Evolutionary conservation across 208 protist genomes (phyloP).

Genomic region (Trypanosoma melophagium): DNA sequence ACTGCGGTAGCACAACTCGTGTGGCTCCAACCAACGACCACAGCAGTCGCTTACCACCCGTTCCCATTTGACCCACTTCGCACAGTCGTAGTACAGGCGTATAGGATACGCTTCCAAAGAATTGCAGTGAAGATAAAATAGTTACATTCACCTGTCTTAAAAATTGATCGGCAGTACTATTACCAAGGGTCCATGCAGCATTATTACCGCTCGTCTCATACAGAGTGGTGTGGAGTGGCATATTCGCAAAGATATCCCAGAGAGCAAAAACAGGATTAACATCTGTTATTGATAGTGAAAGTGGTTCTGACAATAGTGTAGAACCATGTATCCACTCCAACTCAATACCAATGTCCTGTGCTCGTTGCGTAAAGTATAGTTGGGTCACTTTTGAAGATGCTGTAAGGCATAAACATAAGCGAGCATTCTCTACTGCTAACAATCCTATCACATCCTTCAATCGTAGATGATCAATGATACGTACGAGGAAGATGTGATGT

Average conservation of each 20-base stretch:
- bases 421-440: conserved; percentile 53
- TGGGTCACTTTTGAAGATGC: conserved; percentile 69
- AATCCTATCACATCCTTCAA: conserved; percentile 57
- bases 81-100: conserved; percentile 32
- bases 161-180: not conserved
- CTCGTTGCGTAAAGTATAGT: conserved; percentile 35
- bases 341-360: conserved; percentile 28
- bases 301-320: conserved; percentile 44
- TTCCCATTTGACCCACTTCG: conserved; percentile 18
- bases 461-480: conserved; percentile 39
- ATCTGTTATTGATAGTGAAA: conserved; percentile 18
- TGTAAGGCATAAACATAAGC: conserved; percentile 56
- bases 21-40: conserved; percentile 19
- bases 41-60: conserved; percentile 1
- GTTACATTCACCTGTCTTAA: conserved; percentile 25
- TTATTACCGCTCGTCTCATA: not conserved
- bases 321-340: conserved; percentile 66
- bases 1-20: conserved; percentile 41
- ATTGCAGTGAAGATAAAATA: conserved; percentile 47
- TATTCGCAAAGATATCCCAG: conserved; percentile 55
- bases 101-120: conserved; percentile 32
- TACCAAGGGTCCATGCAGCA: not conserved
- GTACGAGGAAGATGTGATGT: conserved; percentile 50
- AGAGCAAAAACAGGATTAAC: conserved; percentile 52
- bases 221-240: conserved; percentile 36